Percentiles rank a stretch among this genome's conserved stretches.
Evolutionary conservation across 257 asterid species (phyloP).

Genomic region (Solanum sitiens): DNA sequence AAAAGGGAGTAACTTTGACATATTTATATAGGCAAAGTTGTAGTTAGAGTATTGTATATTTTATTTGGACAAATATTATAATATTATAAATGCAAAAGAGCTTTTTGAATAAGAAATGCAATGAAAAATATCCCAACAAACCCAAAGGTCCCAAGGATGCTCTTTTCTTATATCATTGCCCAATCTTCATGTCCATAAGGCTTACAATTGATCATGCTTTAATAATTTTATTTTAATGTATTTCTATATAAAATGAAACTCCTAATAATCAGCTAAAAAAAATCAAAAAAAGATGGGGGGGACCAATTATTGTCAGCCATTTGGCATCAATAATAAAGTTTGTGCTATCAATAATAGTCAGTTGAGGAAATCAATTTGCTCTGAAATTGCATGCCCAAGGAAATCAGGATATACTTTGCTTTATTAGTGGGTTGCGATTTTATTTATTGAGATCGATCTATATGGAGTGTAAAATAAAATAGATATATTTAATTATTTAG

Average conservation of each 20-base stretch:
- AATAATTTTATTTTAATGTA: background rate
- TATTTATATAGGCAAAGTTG: background rate
- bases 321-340: background rate
- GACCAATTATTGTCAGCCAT: background rate
- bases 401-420: background rate
- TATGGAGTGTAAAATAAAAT: background rate
- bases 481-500: background rate
- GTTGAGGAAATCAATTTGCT: background rate
- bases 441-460: background rate
- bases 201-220: background rate
- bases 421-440: background rate
- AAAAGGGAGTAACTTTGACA: background rate
- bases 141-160: background rate
- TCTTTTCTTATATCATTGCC: slow-evolving; percentile 9
- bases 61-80: background rate
- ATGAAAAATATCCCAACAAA: background rate
- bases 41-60: background rate
- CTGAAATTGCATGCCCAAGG: background rate
- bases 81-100: background rate
- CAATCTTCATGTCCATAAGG: background rate
- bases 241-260: background rate
- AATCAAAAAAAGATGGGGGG: too few species aligned
- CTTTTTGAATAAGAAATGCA: background rate
- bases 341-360: background rate
- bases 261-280: background rate